Conservation (phyloP, 2,329 filamentous ascomycete genomes). For the Hirsutella minnesotensis region DNA sequence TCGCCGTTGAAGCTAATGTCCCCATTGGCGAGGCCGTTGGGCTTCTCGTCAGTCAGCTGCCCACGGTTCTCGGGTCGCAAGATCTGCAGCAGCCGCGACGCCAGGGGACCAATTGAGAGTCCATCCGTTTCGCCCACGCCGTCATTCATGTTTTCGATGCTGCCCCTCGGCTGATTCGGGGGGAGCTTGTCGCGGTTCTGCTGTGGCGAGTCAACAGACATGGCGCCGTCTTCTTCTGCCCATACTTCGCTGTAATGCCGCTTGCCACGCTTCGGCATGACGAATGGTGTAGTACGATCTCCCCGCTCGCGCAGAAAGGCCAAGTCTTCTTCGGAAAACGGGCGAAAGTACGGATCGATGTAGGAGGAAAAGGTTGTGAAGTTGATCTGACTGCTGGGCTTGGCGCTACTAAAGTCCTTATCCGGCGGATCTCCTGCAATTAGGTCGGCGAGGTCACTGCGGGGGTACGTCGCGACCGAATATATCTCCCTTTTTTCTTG, state of each 20-base stretch:
- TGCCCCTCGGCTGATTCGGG: slow-evolving; percentile 73
- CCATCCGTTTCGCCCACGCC: slow-evolving; percentile 80
- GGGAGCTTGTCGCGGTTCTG: slow-evolving; percentile 54
- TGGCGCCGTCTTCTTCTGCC: slow-evolving; percentile 83
- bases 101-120: slow-evolving; percentile 76
- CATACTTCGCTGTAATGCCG: slow-evolving; percentile 82
- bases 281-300: slow-evolving; percentile 71
- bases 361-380: slow-evolving; percentile 89
- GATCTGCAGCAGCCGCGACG: slow-evolving; percentile 67
- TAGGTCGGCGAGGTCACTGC: slow-evolving; percentile 66
- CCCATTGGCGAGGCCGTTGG: slow-evolving; percentile 40
- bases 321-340: slow-evolving; percentile 85
- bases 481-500: slow-evolving; percentile 83
- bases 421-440: slow-evolving; percentile 86
- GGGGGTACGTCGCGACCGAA: slow-evolving; percentile 74
- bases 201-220: slow-evolving; percentile 57
- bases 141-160: slow-evolving; percentile 77
- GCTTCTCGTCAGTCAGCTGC: slow-evolving; percentile 43
- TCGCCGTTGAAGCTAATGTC: slow-evolving; percentile 45
- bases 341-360: slow-evolving; percentile 81
- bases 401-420: slow-evolving; percentile 89
- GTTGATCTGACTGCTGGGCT: slow-evolving; percentile 87
- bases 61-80: slow-evolving; percentile 64
- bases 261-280: slow-evolving; percentile 75
- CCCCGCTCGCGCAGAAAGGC: slow-evolving; percentile 85